Evolutionary conservation across 129 eudicot species (phyloP), one percentile per base, ranked within the genome.

Genomic region (Logfia minima): DNA sequence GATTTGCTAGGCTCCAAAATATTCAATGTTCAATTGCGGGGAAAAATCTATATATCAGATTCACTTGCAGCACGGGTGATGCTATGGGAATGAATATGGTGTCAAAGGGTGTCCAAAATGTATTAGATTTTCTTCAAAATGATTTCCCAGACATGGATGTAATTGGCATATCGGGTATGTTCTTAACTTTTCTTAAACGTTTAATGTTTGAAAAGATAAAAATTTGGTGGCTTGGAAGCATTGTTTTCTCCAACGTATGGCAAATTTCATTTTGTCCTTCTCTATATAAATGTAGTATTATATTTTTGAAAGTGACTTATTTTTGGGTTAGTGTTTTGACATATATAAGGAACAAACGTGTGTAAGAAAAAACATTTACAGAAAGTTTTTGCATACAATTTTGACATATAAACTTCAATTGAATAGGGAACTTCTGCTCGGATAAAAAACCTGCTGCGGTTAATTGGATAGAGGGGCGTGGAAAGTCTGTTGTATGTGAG

Each of bases 71-170:
- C 74, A 89, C 96, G 1, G 96, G 96, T 28, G 96, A 89, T 85
- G 96, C 96, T 21, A 89, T 89, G 96, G 96, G 96, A 64, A 89
- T 89, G 96, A 89, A 90, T 84, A 90, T 90, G 96, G 92, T 90
- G 60, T 90, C 96, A 18, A 90, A 90, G 83, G 96, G 96, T 66
- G 96, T 90, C 52, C 96, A 90, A 68, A 90, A 90, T 48, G 96
- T 90, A 56, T 74, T 90, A 48, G 92, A 89, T 77, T 89, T 85
- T 81, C 96, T 89, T 71, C 86, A 79, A 60, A 83, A 75, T 66
- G 91, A 89, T 76, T 89, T 89, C 48, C 89, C 91, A 8, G 96
- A 89, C 77, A 89, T 89, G 96, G 96, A 89, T 41, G 91, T 89
- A 31, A 87, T 87, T 71, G 96, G 96, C 75, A 89, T 89, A 75